Base-by-base conservation (phyloP, 257 asterid species). In the Nemophila menziesii region DNA sequence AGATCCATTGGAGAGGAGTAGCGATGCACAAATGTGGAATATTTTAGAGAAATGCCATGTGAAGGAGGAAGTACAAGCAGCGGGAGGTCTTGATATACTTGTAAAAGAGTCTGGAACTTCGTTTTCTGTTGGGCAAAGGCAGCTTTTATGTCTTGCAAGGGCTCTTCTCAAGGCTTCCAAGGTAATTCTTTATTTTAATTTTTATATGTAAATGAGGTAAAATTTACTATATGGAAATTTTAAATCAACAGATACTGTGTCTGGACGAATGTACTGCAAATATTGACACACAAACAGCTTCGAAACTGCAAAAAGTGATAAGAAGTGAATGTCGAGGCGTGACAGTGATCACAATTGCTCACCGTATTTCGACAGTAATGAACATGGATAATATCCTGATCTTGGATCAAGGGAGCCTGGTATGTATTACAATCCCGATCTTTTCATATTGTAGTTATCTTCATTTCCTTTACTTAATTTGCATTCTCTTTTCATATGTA, bases 41-140 rank as follows among this genome's bases (percentile, higher is more conserved):
- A 55, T 56, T 38, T 74, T 87, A 26, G 86, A 78, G 38, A 80
- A 73, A 61, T 87, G 97, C 54, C 72, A 92, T 61, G 55, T 87
- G 38, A 78, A 78, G 70, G 92, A 80, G 65, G 97, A 83, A 54
- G 79, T 83, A 15, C 81, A 65, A 65, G 83, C 84, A 15, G 74
- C 71, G 26, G 94, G 96, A 52, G 97, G 97, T 39, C 68, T 87
- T 52, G 80, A 71, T 53, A 54, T 68, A 40, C 82, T 63, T 29
- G 83, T 87, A 29, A 83, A 71, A 62, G 97, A 79, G 48, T 69
- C 79, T 0, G 97, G 97, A 43, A 42, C 78, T n/a, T 64, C 90
- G 21, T 83, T 87, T 55, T 83, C 95, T 26, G 95, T 87, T n/a
- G 97, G 97, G 65, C 97, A 87, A 56, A 71, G 76, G n/a, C 97